Conservation (phyloP, 139 green algal genomes). For the Tetradesmus lagerheimii region DNA sequence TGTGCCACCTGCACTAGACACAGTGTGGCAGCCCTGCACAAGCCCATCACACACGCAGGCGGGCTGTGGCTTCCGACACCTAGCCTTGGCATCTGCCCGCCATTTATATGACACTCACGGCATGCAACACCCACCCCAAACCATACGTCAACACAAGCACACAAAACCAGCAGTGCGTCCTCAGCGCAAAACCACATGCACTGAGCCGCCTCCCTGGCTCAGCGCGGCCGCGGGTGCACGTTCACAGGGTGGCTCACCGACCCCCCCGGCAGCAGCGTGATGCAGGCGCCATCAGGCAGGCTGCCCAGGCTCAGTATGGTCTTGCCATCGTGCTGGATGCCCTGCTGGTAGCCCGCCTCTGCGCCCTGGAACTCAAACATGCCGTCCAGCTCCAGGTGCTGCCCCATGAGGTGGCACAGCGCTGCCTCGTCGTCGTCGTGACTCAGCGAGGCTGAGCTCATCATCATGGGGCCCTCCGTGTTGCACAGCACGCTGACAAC, state of each 20-base stretch:
- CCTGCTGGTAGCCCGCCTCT: not conserved
- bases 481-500: slow-evolving; percentile 25
- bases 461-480: not conserved
- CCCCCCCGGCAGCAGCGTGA: slow-evolving; percentile 34
- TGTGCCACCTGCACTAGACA: no score
- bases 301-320: slow-evolving; percentile 2
- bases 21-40: no score
- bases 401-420: slow-evolving; percentile 1
- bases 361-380: not conserved
- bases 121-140: no score
- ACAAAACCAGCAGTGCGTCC: no score
- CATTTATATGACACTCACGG: no score
- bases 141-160: no score
- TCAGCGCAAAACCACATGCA: no score
- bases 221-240: slow-evolving; percentile 20
- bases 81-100: no score
- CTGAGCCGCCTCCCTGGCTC: no score
- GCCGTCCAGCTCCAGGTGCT: slow-evolving; percentile 40
- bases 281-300: slow-evolving; percentile 21
- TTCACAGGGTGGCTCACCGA: slow-evolving; percentile 41
- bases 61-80: no score
- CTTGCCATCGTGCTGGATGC: slow-evolving; percentile 25
- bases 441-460: slow-evolving; percentile 25
- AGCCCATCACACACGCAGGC: no score
- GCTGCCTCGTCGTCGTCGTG: slow-evolving; percentile 24